Evolutionary conservation across 1,284 basidiomycete genomes (phyloP).

Genomic region (Irpex rosettiformis): DNA sequence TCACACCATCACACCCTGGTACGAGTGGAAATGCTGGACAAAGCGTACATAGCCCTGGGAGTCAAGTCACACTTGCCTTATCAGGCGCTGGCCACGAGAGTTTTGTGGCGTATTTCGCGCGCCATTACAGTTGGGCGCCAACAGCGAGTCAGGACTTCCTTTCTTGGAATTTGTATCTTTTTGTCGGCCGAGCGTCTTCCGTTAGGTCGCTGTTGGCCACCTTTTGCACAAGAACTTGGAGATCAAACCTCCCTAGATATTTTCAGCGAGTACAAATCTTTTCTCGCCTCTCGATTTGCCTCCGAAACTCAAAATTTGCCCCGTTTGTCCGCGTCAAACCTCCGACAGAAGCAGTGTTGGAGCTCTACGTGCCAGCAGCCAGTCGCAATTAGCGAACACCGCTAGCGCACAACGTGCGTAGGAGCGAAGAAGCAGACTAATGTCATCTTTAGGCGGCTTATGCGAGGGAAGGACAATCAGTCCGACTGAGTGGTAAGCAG

Average conservation of each 20-base stretch:
- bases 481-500: neutral
- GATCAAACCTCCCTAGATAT: too few species aligned
- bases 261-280: too few species aligned
- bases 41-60: neutral
- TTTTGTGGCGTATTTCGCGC: conserved; percentile 9
- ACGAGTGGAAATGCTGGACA: neutral
- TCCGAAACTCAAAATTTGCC: neutral
- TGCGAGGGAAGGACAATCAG: neutral
- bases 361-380: neutral
- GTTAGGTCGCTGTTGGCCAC: too few species aligned
- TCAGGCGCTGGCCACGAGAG: conserved; percentile 9
- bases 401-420: too few species aligned
- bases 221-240: too few species aligned
- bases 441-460: neutral
- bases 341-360: too few species aligned
- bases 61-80: conserved; percentile 3
- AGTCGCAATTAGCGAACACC: neutral
- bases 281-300: neutral
- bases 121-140: neutral
- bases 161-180: neutral
- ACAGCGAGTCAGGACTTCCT: neutral
- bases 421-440: too few species aligned
- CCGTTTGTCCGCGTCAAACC: neutral
- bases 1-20: neutral
- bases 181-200: neutral